A percentile compares a stretch with the other conserved stretches of the same genome.
Conservation (phyloP, 306 rosid genomes). For the Inga oerstediana region DNA sequence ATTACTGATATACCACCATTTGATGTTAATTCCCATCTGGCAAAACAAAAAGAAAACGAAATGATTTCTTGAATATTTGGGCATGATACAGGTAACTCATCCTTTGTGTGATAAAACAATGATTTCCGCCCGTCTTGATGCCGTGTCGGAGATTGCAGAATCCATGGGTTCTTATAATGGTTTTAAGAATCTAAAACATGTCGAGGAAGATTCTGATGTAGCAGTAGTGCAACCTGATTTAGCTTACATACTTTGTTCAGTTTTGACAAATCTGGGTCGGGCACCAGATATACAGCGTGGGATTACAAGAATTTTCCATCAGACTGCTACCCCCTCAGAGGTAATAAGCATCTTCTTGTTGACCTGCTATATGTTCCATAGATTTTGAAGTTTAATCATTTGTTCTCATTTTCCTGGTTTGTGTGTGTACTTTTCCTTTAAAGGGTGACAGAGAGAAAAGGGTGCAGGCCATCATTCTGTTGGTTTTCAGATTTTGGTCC, state of each 20-base stretch:
- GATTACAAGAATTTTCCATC: constrained; percentile 84
- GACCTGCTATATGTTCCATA: constrained; percentile 18
- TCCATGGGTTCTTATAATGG: constrained; percentile 74
- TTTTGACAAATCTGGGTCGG: constrained; percentile 71
- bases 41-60: not conserved
- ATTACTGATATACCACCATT: constrained; percentile 17
- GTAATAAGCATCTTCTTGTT: constrained; percentile 48
- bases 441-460: constrained; percentile 27
- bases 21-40: constrained; percentile 17
- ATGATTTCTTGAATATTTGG: constrained; percentile 30
- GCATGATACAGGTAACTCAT: constrained; percentile 76
- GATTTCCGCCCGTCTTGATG: constrained; percentile 86
- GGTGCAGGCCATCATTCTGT: constrained; percentile 21
- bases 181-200: constrained; percentile 38
- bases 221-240: constrained; percentile 52
- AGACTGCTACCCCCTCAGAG: constrained; percentile 86
- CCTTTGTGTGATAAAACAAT: constrained; percentile 82
- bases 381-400: constrained; percentile 19
- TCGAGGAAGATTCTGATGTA: constrained; percentile 47
- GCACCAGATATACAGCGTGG: constrained; percentile 92
- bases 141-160: constrained; percentile 86
- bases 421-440: not conserved
- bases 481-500: constrained; percentile 4
- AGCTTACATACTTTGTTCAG: constrained; percentile 63
- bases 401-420: constrained; percentile 27